Conservation (phyloP, 2,329 filamentous ascomycete genomes). For the Aureobasidium sp. region DNA sequence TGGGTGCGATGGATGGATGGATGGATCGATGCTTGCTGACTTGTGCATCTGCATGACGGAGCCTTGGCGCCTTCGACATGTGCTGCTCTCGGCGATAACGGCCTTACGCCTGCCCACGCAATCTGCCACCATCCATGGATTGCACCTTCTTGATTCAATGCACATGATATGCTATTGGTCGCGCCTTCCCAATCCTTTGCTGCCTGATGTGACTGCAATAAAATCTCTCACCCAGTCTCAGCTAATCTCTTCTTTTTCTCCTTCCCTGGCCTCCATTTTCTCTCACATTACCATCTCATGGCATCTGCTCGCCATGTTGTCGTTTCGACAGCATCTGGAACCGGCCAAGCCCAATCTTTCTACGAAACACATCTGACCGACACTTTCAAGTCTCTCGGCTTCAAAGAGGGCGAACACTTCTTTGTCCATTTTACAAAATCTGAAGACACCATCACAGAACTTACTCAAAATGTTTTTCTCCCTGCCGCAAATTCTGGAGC, state of each 20-base stretch:
- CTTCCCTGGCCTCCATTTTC: too few species aligned
- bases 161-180: not conserved
- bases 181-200: not conserved
- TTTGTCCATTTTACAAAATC: slow-evolving; percentile 57
- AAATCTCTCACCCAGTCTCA: not conserved
- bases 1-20: not conserved
- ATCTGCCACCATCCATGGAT: slow-evolving; percentile 4
- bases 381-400: slow-evolving; percentile 37
- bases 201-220: not conserved
- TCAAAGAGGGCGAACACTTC: slow-evolving; percentile 36
- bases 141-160: not conserved
- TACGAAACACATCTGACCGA: slow-evolving; percentile 33
- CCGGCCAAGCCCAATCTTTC: slow-evolving; percentile 34
- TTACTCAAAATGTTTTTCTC: slow-evolving; percentile 48
- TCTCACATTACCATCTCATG: too few species aligned
- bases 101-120: not conserved
- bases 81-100: slow-evolving; percentile 9
- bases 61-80: too few species aligned
- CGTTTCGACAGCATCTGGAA: slow-evolving; percentile 41
- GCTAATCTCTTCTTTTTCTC: too few species aligned
- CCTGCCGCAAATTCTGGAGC: slow-evolving; percentile 42
- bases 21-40: too few species aligned
- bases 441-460: slow-evolving; percentile 55
- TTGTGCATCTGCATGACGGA: too few species aligned
- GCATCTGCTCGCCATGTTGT: slow-evolving; percentile 32